Evolutionary conservation across 2,329 filamentous ascomycete species (phyloP), one percentile per base, ranked within the genome.

Genomic region (Fusarium graminum): DNA sequence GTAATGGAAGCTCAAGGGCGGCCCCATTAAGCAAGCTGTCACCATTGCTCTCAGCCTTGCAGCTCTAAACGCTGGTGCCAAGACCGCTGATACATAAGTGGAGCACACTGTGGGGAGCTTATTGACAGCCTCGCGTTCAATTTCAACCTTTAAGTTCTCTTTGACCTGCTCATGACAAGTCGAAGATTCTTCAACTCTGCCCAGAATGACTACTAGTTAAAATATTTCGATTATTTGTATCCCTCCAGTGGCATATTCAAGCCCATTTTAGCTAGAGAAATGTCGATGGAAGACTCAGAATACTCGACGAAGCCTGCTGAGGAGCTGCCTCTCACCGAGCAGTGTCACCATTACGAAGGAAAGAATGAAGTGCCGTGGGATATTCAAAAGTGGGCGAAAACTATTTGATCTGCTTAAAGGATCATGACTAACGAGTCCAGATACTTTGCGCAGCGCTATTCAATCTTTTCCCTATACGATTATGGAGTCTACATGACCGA

Each of bases 401-500:
- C n/a, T 4, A 11, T n/a, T 39, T 16, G 7, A 4, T 1, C 29
- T 17, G 50, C n/a, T 5, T 9, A 9, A 3, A 14, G 11, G 26
- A 11, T 16, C n/a, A 30, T 42, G 14, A 32, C 62, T 52, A 55
- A 52, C 10, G 25, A 14, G 3, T 3, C 17, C 7, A 96, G 93
- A 76, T 99, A 99, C 79, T 99, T 92, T 87, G 85, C 90, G 16
- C 94, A 98, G 74, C 88, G 95, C 60, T 90, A 95, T 77, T 90
- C 89, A 51, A 92, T 99, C 68, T 99, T 97, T 79, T 90, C 90
- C 16, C 86, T 85, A 71, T 99, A 97, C 75, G 90, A 97, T 75
- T 86, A 94, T 59, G 94, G 93, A 54, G 86, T 99, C 68, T 90
- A 89, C 82, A 88, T 99, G 84, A 99, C 96, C 1, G 90, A 97